Evolutionary conservation across 192 early-diverging fungal genomes (phyloP).

Genomic region (Geranomyces variabilis): DNA sequence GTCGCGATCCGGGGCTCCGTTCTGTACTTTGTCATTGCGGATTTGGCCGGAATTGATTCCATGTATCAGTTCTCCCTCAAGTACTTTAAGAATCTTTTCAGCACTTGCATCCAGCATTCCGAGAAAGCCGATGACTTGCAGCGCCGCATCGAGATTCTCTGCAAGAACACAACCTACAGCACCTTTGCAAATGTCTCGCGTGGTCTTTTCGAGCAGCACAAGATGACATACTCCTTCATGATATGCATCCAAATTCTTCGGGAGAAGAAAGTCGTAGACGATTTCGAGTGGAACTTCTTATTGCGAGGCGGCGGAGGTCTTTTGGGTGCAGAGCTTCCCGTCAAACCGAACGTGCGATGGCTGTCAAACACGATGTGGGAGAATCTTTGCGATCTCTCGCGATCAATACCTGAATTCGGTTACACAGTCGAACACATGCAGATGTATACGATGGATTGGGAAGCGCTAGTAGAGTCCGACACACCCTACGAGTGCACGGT

Average conservation of each 20-base stretch:
- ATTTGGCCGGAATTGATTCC: constrained; percentile 64
- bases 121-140: constrained; percentile 56
- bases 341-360: constrained; percentile 48
- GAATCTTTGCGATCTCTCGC: constrained; percentile 53
- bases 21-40: constrained; percentile 65
- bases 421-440: constrained; percentile 52
- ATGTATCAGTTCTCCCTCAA: constrained; percentile 71
- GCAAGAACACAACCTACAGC: constrained; percentile 57
- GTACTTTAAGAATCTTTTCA: constrained; percentile 68
- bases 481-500: constrained; percentile 39
- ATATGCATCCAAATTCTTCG: constrained; percentile 61
- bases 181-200: constrained; percentile 63
- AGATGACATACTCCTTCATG: constrained; percentile 63
- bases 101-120: constrained; percentile 53
- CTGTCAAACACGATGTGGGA: constrained; percentile 57
- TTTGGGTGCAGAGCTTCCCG: constrained; percentile 41
- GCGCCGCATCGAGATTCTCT: constrained; percentile 51
- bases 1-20: constrained; percentile 65
- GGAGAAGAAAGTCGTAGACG: constrained; percentile 45
- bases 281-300: constrained; percentile 63
- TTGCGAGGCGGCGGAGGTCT: constrained; percentile 51
- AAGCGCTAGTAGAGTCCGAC: constrained; percentile 51
- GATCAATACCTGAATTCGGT: constrained; percentile 43
- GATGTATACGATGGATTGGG: constrained; percentile 53
- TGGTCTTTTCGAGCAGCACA: constrained; percentile 64